Conservation (phyloP, 805 yeast genomes). For the Yueomyces sp. region DNA sequence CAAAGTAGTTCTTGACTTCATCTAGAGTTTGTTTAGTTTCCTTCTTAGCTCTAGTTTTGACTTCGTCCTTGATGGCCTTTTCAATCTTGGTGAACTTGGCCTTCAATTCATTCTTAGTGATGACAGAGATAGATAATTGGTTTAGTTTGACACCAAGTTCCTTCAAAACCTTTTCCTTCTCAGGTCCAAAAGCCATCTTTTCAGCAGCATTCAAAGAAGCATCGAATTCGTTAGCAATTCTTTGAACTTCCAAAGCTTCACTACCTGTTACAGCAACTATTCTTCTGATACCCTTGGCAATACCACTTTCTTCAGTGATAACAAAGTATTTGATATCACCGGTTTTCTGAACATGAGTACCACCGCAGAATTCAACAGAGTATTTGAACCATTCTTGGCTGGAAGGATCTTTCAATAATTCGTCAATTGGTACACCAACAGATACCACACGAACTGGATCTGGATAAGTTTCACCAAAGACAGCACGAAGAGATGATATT, state of each 20-base stretch:
- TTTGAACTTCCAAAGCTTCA: constrained; percentile 83
- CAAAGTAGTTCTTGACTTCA: constrained; percentile 57
- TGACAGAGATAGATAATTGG: constrained; percentile 66
- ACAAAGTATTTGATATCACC: constrained; percentile 88
- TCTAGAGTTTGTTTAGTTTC: constrained; percentile 76
- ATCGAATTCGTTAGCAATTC: constrained; percentile 62
- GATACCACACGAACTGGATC: constrained; percentile 98
- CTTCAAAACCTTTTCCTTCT: constrained; percentile 72
- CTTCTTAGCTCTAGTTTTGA: constrained; percentile 76
- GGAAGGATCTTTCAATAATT: constrained; percentile 55
- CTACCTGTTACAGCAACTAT: constrained; percentile 93
- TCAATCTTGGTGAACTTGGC: constrained; percentile 66
- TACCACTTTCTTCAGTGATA: constrained; percentile 88
- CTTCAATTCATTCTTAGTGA: constrained; percentile 64
- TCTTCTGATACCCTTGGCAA: constrained; percentile 97
- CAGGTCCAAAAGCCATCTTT: constrained; percentile 54
- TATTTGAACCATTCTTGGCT: constrained; percentile 62
- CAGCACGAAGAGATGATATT: constrained; percentile 87
- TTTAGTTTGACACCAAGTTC: constrained; percentile 75
- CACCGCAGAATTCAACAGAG: constrained; percentile 97
- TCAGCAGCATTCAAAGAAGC: constrained; percentile 45
- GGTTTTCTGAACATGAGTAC: constrained; percentile 90
- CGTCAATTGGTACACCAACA: constrained; percentile 83
- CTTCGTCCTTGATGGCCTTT: constrained; percentile 77
- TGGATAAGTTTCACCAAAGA: constrained; percentile 97